Percentiles rank a stretch among this genome's conserved stretches.
These are phyloP conservation scores for Chrysoporthe austroafricana DNA, from an alignment of 2,329 filamentous ascomycete species.

Conservation along the genomic window DNA sequence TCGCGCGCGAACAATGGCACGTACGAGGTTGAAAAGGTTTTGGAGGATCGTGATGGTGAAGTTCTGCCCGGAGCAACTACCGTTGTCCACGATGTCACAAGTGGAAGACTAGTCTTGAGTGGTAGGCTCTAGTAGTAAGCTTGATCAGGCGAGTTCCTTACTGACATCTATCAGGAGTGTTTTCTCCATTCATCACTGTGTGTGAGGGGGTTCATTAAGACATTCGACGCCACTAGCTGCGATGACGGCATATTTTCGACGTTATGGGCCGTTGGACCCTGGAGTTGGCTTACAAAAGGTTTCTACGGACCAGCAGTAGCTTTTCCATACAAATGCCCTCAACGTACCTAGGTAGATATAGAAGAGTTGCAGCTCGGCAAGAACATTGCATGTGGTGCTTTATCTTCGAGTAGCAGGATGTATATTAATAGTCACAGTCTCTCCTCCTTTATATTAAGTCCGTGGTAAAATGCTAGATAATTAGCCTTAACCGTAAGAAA, in stretches of 20 bases:
- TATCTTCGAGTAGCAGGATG: too few relatives aligned
- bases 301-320: too few relatives aligned
- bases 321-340: too few relatives aligned
- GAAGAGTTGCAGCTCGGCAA: too few relatives aligned
- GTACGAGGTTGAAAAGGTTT: slow-evolving; percentile 1
- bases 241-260: background rate
- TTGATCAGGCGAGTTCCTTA: background rate
- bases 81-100: slow-evolving; percentile 18
- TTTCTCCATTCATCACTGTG: slow-evolving; percentile 18
- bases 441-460: too few relatives aligned
- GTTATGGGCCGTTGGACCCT: background rate
- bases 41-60: slow-evolving; percentile 13
- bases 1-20: background rate
- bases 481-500: too few relatives aligned
- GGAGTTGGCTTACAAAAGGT: too few relatives aligned
- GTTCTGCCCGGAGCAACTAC: slow-evolving; percentile 15
- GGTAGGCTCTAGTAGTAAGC: background rate
- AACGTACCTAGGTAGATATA: too few relatives aligned
- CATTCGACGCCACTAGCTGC: background rate
- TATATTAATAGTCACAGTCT: too few relatives aligned
- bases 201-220: background rate
- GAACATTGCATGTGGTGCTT: too few relatives aligned
- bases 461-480: too few relatives aligned
- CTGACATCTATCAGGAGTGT: background rate
- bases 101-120: slow-evolving; percentile 6